Conservation (phyloP, 1,284 basidiomycete genomes). For the Trametes pubescens region DNA sequence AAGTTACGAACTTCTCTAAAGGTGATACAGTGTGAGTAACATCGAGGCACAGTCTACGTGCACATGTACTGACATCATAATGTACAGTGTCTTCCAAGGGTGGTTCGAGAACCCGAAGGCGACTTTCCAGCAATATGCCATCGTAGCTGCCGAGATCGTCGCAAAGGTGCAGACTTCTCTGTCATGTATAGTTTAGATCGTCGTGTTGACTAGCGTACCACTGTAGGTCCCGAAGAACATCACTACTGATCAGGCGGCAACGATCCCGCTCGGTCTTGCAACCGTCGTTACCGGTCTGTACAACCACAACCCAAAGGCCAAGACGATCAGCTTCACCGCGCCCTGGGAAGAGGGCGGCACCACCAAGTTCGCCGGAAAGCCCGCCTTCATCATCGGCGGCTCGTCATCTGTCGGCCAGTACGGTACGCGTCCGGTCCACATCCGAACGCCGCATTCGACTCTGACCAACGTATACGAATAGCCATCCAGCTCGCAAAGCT, state of each 20-base stretch:
- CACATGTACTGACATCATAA: background rate
- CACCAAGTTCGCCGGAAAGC: conserved; percentile 36
- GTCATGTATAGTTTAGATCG: background rate
- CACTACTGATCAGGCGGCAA: conserved; percentile 42
- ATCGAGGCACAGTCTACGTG: background rate
- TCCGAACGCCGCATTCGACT: background rate
- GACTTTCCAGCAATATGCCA: conserved; percentile 46
- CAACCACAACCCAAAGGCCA: conserved; percentile 23
- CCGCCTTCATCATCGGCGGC: conserved; percentile 49
- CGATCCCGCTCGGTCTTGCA: conserved; percentile 41
- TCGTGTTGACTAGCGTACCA: background rate
- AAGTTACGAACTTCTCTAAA: conserved; percentile 49
- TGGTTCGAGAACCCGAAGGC: conserved; percentile 27
- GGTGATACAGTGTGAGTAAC: conserved; percentile 56
- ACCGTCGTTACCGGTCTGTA: conserved; percentile 43
- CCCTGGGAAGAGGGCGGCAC: conserved; percentile 36
- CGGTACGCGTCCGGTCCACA: conserved; percentile 29
- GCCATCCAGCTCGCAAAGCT: conserved; percentile 47
- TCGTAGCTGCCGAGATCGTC: conserved; percentile 41
- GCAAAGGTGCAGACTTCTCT: conserved; percentile 36
- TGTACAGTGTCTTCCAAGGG: conserved; percentile 43
- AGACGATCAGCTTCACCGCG: conserved; percentile 33
- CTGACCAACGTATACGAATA: conserved; percentile 1
- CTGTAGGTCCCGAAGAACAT: conserved; percentile 42
- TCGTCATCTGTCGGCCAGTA: conserved; percentile 48